Evolutionary conservation across 257 asterid genomes (phyloP), one percentile per base, ranked within the genome.

Genomic region (Cruciata laevipes): DNA sequence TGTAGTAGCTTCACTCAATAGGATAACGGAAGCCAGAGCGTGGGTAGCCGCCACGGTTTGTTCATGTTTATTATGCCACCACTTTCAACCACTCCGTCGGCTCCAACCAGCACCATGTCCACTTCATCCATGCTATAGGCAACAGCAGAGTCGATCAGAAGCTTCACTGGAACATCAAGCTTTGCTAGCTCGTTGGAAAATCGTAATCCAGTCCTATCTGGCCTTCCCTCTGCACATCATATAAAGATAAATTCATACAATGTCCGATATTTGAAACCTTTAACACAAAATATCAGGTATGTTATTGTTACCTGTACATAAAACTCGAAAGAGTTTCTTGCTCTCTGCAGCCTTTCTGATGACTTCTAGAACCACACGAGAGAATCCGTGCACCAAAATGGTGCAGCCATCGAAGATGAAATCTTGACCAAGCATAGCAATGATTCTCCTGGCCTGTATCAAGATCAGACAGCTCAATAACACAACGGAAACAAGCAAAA

Each of bases 41-140:
- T 92, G 85, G 69, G 88, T 93, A 7, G 96, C 98, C 1, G 98
- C 98, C 70, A 93, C 98, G 18, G 98, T n/a, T n/a, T n/a, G n/a
- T n/a, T n/a, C 98, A 87, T 89, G 80, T 93, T 93, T 67, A 93
- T 89, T 70, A 93, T 83, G 27, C 98, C 98, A 42, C 98, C 98
- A 69, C 95, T 93, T 79, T 89, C 96, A 17, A 88, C 96, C 49
- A 93, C 96, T 24, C 97, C 98, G 61, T 93, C 98, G 8, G 98
- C 98, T 68, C 98, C 98, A 6, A 93, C 90, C 20, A 93, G 79
- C 52, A 93, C 95, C 97, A 93, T 93, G 84, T 93, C 96, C 49
- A 93, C 87, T 75, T 89, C 96, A 75, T 87, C 96, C 96, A 89
- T 93, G 84, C 82, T 86, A 71, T 93, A 89, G 53, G 98, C 98